phyloP scores from a whole-genome alignment of 306 rosid species.

The Urtica urens region DNA sequence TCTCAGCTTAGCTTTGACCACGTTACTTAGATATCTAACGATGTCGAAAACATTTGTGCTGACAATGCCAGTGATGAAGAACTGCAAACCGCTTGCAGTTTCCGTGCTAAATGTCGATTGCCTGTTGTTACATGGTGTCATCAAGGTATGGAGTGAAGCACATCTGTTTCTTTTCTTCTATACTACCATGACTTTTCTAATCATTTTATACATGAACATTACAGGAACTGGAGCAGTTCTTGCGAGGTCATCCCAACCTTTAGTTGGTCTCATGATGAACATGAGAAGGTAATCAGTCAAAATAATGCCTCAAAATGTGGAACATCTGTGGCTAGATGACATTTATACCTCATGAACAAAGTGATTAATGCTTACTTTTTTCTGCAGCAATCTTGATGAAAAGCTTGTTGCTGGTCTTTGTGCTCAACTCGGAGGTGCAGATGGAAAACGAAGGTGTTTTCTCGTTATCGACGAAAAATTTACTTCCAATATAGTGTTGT shows the following conservation, averaged over 20 bases:
- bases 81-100: constrained; percentile 66
- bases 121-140: constrained; percentile 97
- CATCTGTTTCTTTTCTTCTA: background rate
- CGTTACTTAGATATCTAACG: constrained; percentile 11
- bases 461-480: too few species aligned
- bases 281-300: constrained; percentile 75
- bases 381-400: constrained; percentile 73
- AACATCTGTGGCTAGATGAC: background rate
- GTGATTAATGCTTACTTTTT: constrained; percentile 11
- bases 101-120: constrained; percentile 80
- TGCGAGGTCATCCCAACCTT: constrained; percentile 97
- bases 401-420: constrained; percentile 91
- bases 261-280: constrained; percentile 95
- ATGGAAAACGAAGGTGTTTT: constrained; percentile 53
- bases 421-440: constrained; percentile 35
- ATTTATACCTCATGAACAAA: background rate
- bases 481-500: too few species aligned
- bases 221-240: constrained; percentile 89
- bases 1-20: constrained; percentile 11
- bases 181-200: constrained; percentile 15
- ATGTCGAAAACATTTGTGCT: constrained; percentile 15
- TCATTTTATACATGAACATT: constrained; percentile 16
- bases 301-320: background rate
- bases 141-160: constrained; percentile 41
- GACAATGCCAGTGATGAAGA: constrained; percentile 73